Base-by-base conservation (phyloP, 176 grass and related monocot genomes). In the Alopecurus myosuroides region DNA sequence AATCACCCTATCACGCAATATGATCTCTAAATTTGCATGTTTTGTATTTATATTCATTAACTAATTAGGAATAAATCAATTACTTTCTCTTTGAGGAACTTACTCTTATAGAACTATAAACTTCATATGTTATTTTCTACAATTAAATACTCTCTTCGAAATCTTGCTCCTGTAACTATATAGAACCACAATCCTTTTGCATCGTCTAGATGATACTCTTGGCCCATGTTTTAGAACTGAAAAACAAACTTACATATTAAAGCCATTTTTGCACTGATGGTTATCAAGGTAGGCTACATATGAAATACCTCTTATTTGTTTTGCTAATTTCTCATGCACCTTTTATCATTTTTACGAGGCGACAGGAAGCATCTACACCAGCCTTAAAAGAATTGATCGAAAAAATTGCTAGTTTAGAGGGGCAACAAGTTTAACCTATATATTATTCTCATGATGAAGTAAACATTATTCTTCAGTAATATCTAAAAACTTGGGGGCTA, bases 331-430 rank as follows among this genome's bases (percentile, higher is more conserved):
- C 4, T 64, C 15, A 28, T 7, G 65, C 44, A 28, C 30, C 48
- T 72, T 12, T n/a, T 4, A 13, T 60, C 18, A 64, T 64, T 42
- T 68, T 19, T 67, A 49, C 22, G 20, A 60, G 7, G 23, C 31
- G 51, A n/a, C 2, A 75, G 20, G 76, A 90, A 80, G 58, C 31
- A 73, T 30, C 37, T 80, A 76, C 68, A 26, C 58, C 70, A 9
- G 76, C 48, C 36, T 85, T 87, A 33, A 90, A 90, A 20, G 68
- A 90, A 23, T 68, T 90, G 20, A 11, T 79, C 17, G 56, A 87
- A 34, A 67, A 7, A 1, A 87, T 90, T 17, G 77, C 26, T 75
- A 80, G 17, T 42, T 80, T 87, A 56, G 68, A 90, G 48, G 28
- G 18, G n/a, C 79, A 61, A 85, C 87, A 87, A 68, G 89, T 50